A percentile compares a stretch with the other conserved stretches of the same genome.
Conservation (phyloP, 768 basidiomycete genomes). For the Antrodiella citrinella region DNA sequence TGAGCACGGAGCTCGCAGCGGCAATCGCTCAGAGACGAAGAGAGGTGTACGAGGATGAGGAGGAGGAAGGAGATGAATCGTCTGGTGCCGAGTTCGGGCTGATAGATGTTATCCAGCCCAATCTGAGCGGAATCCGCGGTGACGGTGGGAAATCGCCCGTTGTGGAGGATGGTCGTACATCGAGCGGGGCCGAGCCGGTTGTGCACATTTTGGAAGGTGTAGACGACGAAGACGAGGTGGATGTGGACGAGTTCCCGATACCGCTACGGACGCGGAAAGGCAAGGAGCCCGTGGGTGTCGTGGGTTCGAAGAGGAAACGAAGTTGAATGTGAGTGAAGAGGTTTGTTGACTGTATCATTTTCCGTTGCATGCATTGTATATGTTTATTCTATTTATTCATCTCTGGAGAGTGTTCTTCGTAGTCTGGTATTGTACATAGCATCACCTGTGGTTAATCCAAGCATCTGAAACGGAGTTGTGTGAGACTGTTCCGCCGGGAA, state of each 20-base stretch:
- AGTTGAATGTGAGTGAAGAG: background rate
- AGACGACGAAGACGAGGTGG: slow-evolving; percentile 35
- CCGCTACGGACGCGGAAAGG: slow-evolving; percentile 64
- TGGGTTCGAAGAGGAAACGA: slow-evolving; percentile 59
- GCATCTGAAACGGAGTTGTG: too few species aligned
- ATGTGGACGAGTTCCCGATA: slow-evolving; percentile 59
- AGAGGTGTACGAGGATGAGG: slow-evolving; percentile 48
- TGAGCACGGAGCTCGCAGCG: slow-evolving; percentile 74
- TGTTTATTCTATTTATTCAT: too few species aligned
- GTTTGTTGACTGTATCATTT: too few species aligned
- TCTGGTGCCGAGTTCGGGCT: slow-evolving; percentile 24
- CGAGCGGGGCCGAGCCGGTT: slow-evolving; percentile 10
- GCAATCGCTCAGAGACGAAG: slow-evolving; percentile 71
- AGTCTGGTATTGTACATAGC: too few species aligned
- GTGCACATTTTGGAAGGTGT: slow-evolving; percentile 10
- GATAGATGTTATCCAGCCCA: slow-evolving; percentile 41
- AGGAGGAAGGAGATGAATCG: slow-evolving; percentile 37
- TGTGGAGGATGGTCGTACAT: slow-evolving; percentile 1
- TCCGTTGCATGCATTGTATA: background rate
- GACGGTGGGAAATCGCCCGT: background rate
- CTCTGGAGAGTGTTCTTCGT: too few species aligned
- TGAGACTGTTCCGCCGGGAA: too few species aligned
- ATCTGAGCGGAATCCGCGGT: slow-evolving; percentile 52
- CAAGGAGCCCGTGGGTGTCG: slow-evolving; percentile 36
- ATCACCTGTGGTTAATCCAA: too few species aligned